phyloP scores from a whole-genome alignment of 2,329 filamentous ascomycete genomes.

The Rutstroemia sp. region DNA sequence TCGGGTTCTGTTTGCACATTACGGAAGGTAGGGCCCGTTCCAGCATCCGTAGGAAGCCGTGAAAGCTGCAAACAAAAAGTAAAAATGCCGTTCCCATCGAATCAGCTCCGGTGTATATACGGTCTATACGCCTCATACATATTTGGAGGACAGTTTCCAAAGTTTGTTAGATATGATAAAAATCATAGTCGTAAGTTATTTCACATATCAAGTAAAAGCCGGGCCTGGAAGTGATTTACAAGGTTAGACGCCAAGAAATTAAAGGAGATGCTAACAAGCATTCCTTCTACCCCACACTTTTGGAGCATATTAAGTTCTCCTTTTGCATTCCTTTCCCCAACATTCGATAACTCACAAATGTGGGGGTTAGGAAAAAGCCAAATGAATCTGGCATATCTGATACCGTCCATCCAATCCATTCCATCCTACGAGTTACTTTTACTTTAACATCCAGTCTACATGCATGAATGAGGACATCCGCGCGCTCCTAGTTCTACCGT shows the following conservation, averaged over 20 bases:
- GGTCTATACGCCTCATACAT: no score
- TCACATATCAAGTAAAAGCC: not conserved
- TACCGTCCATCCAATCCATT: not conserved
- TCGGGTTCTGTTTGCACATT: not conserved
- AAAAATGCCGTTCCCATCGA: not conserved
- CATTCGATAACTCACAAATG: conserved; percentile 3
- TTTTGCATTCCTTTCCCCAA: not conserved
- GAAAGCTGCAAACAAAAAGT: conserved; percentile 7
- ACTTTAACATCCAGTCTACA: not conserved
- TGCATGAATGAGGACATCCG: no score
- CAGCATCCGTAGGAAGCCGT: not conserved
- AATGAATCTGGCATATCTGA: not conserved
- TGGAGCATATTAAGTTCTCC: not conserved
- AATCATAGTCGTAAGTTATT: not conserved
- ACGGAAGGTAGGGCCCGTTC: conserved; percentile 14
- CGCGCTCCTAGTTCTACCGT: no score
- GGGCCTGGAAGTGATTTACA: not conserved
- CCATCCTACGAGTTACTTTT: not conserved
- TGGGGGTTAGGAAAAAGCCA: not conserved
- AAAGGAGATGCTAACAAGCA: not conserved
- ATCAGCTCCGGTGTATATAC: no score
- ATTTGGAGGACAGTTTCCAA: not conserved
- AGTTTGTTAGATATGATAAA: not conserved
- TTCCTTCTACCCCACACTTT: conserved; percentile 6
- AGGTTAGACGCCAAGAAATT: not conserved